phyloP scores from a whole-genome alignment of 2,329 filamentous ascomycete species.

The Epichloe amarillans region DNA sequence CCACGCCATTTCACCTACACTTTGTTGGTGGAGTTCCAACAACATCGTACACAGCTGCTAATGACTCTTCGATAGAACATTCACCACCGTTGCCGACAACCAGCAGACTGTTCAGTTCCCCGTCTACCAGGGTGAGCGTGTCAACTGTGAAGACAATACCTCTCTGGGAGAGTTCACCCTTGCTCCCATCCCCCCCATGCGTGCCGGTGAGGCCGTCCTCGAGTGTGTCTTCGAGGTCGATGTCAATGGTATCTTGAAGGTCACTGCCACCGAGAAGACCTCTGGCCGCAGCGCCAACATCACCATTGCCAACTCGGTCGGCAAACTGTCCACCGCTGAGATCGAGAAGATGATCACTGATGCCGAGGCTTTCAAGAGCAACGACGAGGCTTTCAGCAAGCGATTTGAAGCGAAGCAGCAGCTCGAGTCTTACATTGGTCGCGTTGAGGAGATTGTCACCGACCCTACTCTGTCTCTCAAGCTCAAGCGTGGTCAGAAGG shows the following conservation, averaged over 20 bases:
- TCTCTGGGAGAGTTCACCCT: conserved; percentile 95
- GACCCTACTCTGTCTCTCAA: conserved; percentile 93
- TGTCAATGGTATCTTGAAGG: conserved; percentile 99
- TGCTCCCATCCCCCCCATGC: conserved; percentile 74
- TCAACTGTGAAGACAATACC: conserved; percentile 97
- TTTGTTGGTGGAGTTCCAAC: too few species aligned
- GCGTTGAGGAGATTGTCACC: conserved; percentile 96
- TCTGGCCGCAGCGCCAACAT: conserved; percentile 98
- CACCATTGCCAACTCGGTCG: conserved; percentile 98
- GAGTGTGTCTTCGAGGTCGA: conserved; percentile 99
- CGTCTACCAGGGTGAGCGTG: conserved; percentile 90
- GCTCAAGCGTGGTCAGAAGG: conserved; percentile 98
- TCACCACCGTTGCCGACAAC: conserved; percentile 71
- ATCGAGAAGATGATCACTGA: conserved; percentile 98
- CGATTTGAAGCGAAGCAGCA: conserved; percentile 98
- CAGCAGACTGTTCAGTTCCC: conserved; percentile 67
- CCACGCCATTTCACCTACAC: too few species aligned
- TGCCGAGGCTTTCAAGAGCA: conserved; percentile 96
- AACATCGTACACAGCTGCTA: not conserved
- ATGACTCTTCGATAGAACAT: conserved; percentile 35
- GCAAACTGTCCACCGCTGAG: conserved; percentile 87
- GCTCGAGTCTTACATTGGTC: conserved; percentile 96
- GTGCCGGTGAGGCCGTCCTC: conserved; percentile 88
- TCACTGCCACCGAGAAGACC: conserved; percentile 97
- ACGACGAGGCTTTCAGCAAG: conserved; percentile 98